A percentile compares a stretch with the other conserved stretches of the same genome.
Conservation (phyloP, 331 rosid genomes). For the Stylosanthes scabra region DNA sequence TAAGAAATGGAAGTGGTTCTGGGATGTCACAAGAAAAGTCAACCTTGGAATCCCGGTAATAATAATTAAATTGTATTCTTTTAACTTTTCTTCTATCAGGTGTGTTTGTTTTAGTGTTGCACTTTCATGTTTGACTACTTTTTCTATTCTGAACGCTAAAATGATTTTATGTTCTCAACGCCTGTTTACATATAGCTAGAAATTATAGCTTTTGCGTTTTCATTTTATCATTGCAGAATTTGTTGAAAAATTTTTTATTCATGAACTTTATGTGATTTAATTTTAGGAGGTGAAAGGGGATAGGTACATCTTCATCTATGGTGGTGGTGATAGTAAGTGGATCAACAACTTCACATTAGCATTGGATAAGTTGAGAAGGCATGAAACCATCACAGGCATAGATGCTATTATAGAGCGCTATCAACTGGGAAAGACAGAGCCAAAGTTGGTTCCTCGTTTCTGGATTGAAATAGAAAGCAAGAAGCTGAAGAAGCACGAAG, state of each 20-base stretch:
- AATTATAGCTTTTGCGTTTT: no score
- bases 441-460: constrained; percentile 35
- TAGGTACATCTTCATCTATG: constrained; percentile 44
- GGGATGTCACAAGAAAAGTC: constrained; percentile 39
- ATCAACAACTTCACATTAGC: constrained; percentile 34
- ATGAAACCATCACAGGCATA: constrained; percentile 19
- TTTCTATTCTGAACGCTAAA: no score
- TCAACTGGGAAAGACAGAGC: constrained; percentile 34
- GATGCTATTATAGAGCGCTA: constrained; percentile 35
- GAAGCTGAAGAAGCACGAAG: constrained; percentile 45
- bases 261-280: not conserved
- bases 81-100: no score
- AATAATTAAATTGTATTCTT: no score
- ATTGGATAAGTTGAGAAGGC: constrained; percentile 26
- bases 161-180: no score
- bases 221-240: no score
- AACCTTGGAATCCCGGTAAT: constrained; percentile 37
- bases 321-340: constrained; percentile 37
- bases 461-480: constrained; percentile 46
- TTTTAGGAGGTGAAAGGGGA: constrained; percentile 32
- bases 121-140: no score
- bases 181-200: no score
- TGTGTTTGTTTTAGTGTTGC: no score
- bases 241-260: no score
- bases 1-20: constrained; percentile 44